These are phyloP conservation scores for Phytophthora tubulina DNA, from an alignment of 352 stramenopile genomes.

Conservation along the genomic window DNA sequence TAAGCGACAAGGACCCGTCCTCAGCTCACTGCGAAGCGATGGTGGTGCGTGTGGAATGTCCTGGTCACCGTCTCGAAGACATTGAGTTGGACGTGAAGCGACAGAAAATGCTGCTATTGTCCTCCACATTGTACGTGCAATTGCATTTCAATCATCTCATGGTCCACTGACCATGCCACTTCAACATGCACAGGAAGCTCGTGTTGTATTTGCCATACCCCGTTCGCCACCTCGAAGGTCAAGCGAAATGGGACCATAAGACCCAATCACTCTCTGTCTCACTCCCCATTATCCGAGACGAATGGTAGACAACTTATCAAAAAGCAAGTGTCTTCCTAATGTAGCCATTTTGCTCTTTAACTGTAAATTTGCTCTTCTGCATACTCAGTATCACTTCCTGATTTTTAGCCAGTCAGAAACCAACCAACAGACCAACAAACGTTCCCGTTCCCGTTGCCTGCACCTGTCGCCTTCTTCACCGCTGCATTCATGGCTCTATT, in stretches of 20 bases:
- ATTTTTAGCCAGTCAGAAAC: conserved; percentile 35
- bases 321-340: conserved; percentile 5
- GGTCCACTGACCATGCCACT: background rate
- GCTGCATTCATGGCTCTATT: conserved; percentile 63
- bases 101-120: conserved; percentile 80
- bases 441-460: background rate
- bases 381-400: background rate
- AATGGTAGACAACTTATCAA: conserved; percentile 53
- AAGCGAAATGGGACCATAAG: conserved; percentile 76
- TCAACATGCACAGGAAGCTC: conserved; percentile 59
- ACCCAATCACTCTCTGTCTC: conserved; percentile 65
- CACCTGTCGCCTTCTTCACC: background rate
- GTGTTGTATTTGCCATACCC: conserved; percentile 78
- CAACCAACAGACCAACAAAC: background rate
- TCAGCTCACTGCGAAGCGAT: conserved; percentile 83
- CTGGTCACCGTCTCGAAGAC: conserved; percentile 68
- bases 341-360: conserved; percentile 19
- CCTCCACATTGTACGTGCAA: conserved; percentile 57
- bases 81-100: conserved; percentile 86
- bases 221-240: conserved; percentile 72
- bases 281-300: conserved; percentile 78
- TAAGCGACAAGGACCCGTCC: conserved; percentile 88
- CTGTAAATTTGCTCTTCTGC: conserved; percentile 3
- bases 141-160: background rate
- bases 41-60: conserved; percentile 80